Evolutionary conservation across 768 basidiomycete species (phyloP), one percentile per base, ranked within the genome.

Genomic region (Hortiboletus campestris): DNA sequence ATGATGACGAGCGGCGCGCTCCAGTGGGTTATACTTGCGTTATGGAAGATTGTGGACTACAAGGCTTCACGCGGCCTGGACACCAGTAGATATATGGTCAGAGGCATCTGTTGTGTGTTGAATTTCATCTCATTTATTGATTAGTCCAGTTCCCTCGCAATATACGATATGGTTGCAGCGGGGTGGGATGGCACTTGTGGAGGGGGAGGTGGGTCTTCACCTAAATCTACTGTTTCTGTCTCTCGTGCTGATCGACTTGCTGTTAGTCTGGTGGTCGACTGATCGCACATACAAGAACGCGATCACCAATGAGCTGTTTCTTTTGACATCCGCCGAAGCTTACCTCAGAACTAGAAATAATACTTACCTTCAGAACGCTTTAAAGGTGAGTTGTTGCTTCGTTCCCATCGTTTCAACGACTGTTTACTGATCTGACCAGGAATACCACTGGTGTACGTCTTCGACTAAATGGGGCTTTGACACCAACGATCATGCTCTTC

Each of bases 31-130:
- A 77, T 83, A 34, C 67, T 83, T n/a, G 74, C 80, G 10, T 64
- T 82, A 10, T 83, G 81, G 82, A 84, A 82, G 67, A 79, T 84
- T 9, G 77, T 72, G 0, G 82, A 84, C 62, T 84, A 82, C 67
- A 79, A 78, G 59, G 64, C 60, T 19, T 66, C 67, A 17, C 71
- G 76, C 46, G 78, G 79, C 25, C 57, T 68, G 57, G 58, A 65
- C 42, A 41, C 28, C 31, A 43, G 44, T 20, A 28, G 40, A 17
- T 74, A 66, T 49, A 56, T 60, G 56, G 64, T 72, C 5, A 31
- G 35, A 8, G 16, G 2, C 14, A 63, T 47, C 63, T 57, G 36
- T 54, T 59, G 4, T 63, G 39, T 34, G 19, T 53, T 68, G 20
- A 74, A 71, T 61, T 45, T 71, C 28, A 69, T 75, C 54, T 63